Evolutionary conservation across 2,329 filamentous ascomycete species (phyloP).

Genomic region (Stachybotrys echinatus): DNA sequence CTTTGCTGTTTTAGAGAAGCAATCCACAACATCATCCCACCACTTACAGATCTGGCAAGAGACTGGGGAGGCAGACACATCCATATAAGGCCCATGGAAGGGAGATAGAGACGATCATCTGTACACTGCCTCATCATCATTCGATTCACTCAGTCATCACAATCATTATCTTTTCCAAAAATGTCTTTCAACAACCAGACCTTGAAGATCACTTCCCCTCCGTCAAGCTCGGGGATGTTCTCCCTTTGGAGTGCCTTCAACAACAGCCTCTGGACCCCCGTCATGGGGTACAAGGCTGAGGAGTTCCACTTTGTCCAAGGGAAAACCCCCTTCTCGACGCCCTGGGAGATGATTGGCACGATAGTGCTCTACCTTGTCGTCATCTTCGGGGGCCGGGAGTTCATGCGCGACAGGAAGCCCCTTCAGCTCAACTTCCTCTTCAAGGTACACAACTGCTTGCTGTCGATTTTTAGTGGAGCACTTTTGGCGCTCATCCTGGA

Average conservation of each 20-base stretch:
- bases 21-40: neutral
- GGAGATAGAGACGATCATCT: neutral
- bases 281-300: constrained; percentile 69
- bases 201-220: neutral
- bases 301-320: constrained; percentile 72
- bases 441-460: constrained; percentile 83
- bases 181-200: constrained; percentile 1
- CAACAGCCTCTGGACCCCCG: constrained; percentile 63
- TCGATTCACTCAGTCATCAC: neutral
- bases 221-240: neutral
- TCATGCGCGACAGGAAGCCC: constrained; percentile 72
- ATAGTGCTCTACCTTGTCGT: constrained; percentile 75
- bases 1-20: no score
- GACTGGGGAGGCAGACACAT: neutral
- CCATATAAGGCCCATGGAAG: neutral
- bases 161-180: neutral
- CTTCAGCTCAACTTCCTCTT: constrained; percentile 75
- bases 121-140: neutral
- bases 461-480: constrained; percentile 69
- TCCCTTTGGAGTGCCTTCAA: constrained; percentile 51
- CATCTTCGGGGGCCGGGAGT: constrained; percentile 77
- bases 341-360: constrained; percentile 64
- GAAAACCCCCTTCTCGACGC: constrained; percentile 74
- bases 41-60: neutral
- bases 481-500: constrained; percentile 74